phyloP scores from a whole-genome alignment of 2,329 filamentous ascomycete species.

The Claviceps digitariae region DNA sequence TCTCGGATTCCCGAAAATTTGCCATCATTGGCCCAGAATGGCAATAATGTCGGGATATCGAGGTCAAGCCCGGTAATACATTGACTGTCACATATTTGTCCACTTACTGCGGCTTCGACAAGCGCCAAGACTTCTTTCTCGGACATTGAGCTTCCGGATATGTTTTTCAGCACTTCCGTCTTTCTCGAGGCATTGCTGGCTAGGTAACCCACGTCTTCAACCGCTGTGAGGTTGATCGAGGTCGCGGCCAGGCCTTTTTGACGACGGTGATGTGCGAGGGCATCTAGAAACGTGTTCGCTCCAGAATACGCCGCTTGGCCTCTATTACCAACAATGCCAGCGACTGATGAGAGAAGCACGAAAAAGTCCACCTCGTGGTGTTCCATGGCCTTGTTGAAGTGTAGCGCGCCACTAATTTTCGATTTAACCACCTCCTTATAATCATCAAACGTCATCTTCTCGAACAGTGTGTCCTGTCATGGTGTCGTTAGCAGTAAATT shows the following conservation, averaged over 20 bases:
- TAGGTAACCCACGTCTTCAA: conserved; percentile 36
- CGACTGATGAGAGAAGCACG: conserved; percentile 37
- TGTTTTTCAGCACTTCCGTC: conserved; percentile 33
- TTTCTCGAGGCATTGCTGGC: conserved; percentile 24
- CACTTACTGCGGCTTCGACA: conserved; percentile 35
- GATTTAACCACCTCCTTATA: conserved; percentile 34
- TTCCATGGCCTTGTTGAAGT: conserved; percentile 34
- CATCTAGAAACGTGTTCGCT: conserved; percentile 31
- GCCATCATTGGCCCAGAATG: conserved; percentile 40
- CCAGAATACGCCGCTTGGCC: conserved; percentile 40
- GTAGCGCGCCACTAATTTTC: conserved; percentile 40
- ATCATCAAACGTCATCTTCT: conserved; percentile 37
- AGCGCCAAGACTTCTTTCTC: conserved; percentile 41
- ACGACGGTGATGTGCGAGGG: conserved; percentile 22
- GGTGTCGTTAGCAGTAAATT: background rate
- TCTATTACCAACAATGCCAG: conserved; percentile 35
- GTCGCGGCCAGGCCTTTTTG: conserved; percentile 28
- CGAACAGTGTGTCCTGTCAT: conserved; percentile 31
- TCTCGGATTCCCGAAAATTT: conserved; percentile 38
- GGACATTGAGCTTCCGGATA: conserved; percentile 33
- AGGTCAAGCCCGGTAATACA: conserved; percentile 41
- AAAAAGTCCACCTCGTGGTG: conserved; percentile 36
- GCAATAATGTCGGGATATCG: conserved; percentile 14
- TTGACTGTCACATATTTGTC: conserved; percentile 28
- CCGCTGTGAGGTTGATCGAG: conserved; percentile 37